phyloP scores from a whole-genome alignment of 2,329 filamentous ascomycete genomes.

The Diaporthe sp. region DNA sequence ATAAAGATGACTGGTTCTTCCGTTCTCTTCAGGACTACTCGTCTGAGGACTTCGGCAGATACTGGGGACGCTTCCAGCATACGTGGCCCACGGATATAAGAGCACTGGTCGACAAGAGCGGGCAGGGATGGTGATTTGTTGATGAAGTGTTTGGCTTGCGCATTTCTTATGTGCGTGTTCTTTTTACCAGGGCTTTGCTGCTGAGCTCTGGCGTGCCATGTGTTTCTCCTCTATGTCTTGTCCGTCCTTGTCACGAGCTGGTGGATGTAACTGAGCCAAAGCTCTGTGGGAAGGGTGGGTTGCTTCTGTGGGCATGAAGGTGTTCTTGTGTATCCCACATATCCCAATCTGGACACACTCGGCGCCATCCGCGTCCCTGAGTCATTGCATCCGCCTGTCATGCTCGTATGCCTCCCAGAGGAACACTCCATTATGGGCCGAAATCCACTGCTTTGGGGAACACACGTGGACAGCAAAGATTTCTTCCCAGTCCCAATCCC shows the following conservation, averaged over 20 bases:
- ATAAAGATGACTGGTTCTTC: conserved; percentile 4
- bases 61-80: background rate
- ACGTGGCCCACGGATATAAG: background rate
- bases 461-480: too few species aligned
- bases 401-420: background rate
- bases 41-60: background rate
- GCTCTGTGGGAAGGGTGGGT: background rate
- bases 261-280: background rate
- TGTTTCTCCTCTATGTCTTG: background rate
- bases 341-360: background rate
- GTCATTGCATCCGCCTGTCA: conserved; percentile 6
- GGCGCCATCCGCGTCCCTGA: background rate
- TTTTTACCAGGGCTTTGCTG: too few species aligned
- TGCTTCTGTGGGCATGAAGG: background rate
- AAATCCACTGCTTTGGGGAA: background rate
- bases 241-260: background rate
- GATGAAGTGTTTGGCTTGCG: background rate
- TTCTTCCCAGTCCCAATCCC: background rate
- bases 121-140: too few species aligned
- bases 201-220: background rate
- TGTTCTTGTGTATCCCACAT: background rate
- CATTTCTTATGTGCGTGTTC: too few species aligned
- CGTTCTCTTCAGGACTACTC: background rate
- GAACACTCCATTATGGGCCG: background rate
- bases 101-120: background rate